Conservation (phyloP, 2,329 filamentous ascomycete genomes). For the Pseudofabraea citricarpa region DNA sequence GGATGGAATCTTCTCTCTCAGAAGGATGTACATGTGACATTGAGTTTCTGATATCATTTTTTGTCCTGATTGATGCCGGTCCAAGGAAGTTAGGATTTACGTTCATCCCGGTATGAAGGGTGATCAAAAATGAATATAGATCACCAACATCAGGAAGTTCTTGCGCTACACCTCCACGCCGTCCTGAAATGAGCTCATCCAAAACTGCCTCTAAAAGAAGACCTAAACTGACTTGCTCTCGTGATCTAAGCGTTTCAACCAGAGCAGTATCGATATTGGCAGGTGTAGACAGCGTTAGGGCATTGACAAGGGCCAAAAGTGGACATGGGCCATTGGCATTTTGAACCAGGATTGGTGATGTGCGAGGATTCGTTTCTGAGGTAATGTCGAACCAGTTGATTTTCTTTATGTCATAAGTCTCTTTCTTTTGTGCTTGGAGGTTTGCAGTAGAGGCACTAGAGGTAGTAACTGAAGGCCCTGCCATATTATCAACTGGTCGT, state of each 20-base stretch:
- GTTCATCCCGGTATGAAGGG: constrained; percentile 94
- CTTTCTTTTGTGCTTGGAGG: constrained; percentile 32
- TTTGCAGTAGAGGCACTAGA: constrained; percentile 9
- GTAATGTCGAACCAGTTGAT: constrained; percentile 75
- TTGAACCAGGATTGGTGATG: constrained; percentile 86
- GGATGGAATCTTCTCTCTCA: constrained; percentile 43
- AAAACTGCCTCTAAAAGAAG: constrained; percentile 85
- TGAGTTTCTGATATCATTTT: constrained; percentile 37
- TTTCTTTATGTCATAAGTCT: constrained; percentile 92
- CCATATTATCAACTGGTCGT: constrained; percentile 13
- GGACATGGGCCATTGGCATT: constrained; percentile 95
- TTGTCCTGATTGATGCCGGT: constrained; percentile 32
- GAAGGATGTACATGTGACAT: constrained; percentile 47
- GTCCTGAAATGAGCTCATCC: constrained; percentile 82
- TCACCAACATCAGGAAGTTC: constrained; percentile 82
- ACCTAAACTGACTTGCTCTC: constrained; percentile 84
- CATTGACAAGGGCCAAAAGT: constrained; percentile 87
- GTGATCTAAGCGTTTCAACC: constrained; percentile 68
- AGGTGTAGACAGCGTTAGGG: constrained; percentile 77
- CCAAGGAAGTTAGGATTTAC: constrained; percentile 88
- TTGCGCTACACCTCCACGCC: constrained; percentile 54
- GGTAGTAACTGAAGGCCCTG: constrained; percentile 8
- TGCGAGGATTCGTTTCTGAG: constrained; percentile 55
- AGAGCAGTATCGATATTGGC: constrained; percentile 63
- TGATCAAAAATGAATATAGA: constrained; percentile 80